Conservation (phyloP, 768 basidiomycete genomes). For the Rhodotorula kratochvilovae region DNA sequence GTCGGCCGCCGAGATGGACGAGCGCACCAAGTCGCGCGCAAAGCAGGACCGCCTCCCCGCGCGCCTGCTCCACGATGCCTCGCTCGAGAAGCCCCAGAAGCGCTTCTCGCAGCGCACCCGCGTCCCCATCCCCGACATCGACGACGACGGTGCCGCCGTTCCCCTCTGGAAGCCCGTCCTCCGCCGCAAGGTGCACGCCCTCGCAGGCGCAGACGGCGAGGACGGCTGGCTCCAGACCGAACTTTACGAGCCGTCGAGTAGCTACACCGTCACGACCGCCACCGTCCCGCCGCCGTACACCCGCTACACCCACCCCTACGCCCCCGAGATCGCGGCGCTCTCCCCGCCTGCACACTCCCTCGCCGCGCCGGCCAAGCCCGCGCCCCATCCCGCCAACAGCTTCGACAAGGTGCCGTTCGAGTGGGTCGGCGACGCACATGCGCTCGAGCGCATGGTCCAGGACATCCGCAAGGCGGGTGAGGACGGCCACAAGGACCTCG, state of each 20-base stretch:
- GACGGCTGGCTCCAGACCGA: slow-evolving; percentile 63
- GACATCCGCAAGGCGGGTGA: slow-evolving; percentile 51
- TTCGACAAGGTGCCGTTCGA: slow-evolving; percentile 66
- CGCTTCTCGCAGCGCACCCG: slow-evolving; percentile 57
- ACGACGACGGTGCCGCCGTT: slow-evolving; percentile 45
- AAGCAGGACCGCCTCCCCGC: slow-evolving; percentile 24
- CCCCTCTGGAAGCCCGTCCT: slow-evolving; percentile 66
- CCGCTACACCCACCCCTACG: slow-evolving; percentile 36
- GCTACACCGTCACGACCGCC: slow-evolving; percentile 9
- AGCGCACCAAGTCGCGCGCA: not conserved
- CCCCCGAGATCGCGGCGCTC: slow-evolving; percentile 27
- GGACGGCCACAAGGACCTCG: slow-evolving; percentile 59
- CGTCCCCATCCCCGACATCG: slow-evolving; percentile 1
- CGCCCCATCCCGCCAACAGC: slow-evolving; percentile 42
- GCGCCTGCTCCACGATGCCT: slow-evolving; percentile 64
- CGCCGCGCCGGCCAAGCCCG: slow-evolving; percentile 33
- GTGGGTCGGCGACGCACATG: slow-evolving; percentile 62
- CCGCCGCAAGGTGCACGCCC: slow-evolving; percentile 72
- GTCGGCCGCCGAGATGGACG: slow-evolving; percentile 38
- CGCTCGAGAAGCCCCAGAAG: slow-evolving; percentile 76
- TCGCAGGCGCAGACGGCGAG: slow-evolving; percentile 46
- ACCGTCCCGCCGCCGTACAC: slow-evolving; percentile 22
- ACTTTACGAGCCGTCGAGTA: slow-evolving; percentile 29
- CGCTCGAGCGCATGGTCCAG: slow-evolving; percentile 62
- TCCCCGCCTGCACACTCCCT: slow-evolving; percentile 12